These are phyloP conservation scores for Ostreobium quekettii DNA, from an alignment of 139 green algal genomes.

Conservation along the genomic window DNA sequence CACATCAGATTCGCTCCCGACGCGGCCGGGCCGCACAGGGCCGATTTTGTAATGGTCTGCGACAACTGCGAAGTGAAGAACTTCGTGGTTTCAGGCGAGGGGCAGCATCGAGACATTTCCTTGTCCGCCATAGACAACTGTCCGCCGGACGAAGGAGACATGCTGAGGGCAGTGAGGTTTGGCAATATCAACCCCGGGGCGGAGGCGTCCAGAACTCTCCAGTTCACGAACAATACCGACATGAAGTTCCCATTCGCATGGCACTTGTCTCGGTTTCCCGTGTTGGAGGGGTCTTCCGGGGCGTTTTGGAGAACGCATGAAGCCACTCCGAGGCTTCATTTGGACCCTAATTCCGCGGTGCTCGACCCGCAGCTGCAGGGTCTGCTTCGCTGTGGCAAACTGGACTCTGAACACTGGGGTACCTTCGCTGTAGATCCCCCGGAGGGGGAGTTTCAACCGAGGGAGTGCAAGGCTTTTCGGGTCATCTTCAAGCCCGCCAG, in stretches of 20 bases:
- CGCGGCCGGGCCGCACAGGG: conserved; percentile 18
- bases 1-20: conserved; percentile 33
- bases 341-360: too few relatives aligned
- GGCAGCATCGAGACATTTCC: conserved; percentile 30
- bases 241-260: not conserved
- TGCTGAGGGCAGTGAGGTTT: conserved; percentile 36
- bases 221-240: not conserved
- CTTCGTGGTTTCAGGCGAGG: conserved; percentile 30
- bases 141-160: conserved; percentile 19
- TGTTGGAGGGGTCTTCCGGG: not conserved
- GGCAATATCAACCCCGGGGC: conserved; percentile 24
- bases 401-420: too few relatives aligned
- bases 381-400: too few relatives aligned
- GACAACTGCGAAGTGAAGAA: conserved; percentile 51
- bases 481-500: not conserved
- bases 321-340: not conserved
- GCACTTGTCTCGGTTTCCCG: not conserved
- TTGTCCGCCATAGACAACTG: conserved; percentile 30
- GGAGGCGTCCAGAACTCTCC: not conserved
- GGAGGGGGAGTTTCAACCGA: not conserved
- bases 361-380: too few relatives aligned
- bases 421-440: not conserved
- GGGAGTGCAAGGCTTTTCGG: not conserved
- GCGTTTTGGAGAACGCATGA: not conserved
- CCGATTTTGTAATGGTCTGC: conserved; percentile 41